phyloP scores from a whole-genome alignment of 1,139 yeast genomes.

The Meyerozyma sp. region DNA sequence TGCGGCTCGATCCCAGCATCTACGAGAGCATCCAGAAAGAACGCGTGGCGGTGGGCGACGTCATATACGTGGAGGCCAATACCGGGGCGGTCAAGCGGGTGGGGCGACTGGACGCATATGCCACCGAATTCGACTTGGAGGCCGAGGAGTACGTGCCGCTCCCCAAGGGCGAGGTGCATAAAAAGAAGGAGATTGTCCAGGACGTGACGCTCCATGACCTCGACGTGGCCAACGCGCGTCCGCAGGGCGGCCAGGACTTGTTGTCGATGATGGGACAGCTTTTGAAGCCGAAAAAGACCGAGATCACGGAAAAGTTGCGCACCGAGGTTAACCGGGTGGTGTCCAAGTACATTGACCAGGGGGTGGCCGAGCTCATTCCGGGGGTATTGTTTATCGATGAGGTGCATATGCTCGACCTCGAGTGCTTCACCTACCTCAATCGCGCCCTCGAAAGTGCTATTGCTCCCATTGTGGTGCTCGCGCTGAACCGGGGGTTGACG shows the following conservation, averaged over 20 bases:
- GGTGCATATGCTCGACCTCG: conserved; percentile 96
- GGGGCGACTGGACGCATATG: conserved; percentile 96
- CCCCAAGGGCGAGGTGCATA: conserved; percentile 98
- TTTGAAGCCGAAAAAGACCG: conserved; percentile 95
- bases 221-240: conserved; percentile 94
- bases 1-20: conserved; percentile 90
- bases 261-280: conserved; percentile 98
- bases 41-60: conserved; percentile 92
- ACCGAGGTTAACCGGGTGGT: conserved; percentile 93
- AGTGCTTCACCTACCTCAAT: conserved; percentile 89
- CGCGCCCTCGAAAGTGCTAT: conserved; percentile 87
- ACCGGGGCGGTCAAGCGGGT: conserved; percentile 98
- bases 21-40: conserved; percentile 96
- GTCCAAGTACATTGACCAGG: conserved; percentile 93
- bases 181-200: conserved; percentile 96
- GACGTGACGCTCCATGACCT: conserved; percentile 94
- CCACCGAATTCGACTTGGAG: conserved; percentile 95
- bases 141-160: conserved; percentile 98
- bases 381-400: conserved; percentile 97
- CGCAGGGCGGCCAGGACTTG: conserved; percentile 98
- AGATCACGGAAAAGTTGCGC: conserved; percentile 92
- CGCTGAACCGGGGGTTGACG: conserved; percentile 92
- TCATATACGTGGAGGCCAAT: conserved; percentile 92
- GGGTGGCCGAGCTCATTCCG: conserved; percentile 95
- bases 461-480: conserved; percentile 92